Percentiles rank a stretch among this genome's conserved stretches.
Evolutionary conservation across 306 rosid species (phyloP).

Genomic region (Lathyrus sativus): DNA sequence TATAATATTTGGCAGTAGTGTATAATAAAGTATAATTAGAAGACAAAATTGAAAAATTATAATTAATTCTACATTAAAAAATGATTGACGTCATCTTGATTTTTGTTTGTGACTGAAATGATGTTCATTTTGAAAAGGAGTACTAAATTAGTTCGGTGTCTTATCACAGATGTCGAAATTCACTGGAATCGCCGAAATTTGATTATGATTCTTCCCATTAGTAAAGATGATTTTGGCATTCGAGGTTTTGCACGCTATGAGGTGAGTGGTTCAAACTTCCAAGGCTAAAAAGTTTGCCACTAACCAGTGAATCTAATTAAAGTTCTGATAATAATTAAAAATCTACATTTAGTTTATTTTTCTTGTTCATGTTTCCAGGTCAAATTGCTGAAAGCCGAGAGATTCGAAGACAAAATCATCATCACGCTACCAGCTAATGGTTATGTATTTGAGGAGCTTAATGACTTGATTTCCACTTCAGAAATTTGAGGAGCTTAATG

Average conservation of each 20-base stretch:
- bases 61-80: too few relatives aligned
- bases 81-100: too few relatives aligned
- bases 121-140: too few relatives aligned
- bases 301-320: neutral
- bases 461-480: slow-evolving; percentile 22
- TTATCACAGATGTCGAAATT: slow-evolving; percentile 67
- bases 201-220: slow-evolving; percentile 48
- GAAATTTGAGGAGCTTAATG: slow-evolving; percentile 26
- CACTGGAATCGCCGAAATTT: slow-evolving; percentile 57
- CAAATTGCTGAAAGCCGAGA: slow-evolving; percentile 54
- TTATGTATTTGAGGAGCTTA: slow-evolving; percentile 38
- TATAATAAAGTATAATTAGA: too few relatives aligned
- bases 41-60: too few relatives aligned
- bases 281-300: slow-evolving; percentile 13
- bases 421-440: slow-evolving; percentile 83
- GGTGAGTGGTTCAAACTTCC: slow-evolving; percentile 47
- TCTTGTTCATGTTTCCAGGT: slow-evolving; percentile 51
- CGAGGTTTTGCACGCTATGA: slow-evolving; percentile 71
- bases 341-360: slow-evolving; percentile 3
- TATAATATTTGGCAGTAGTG: too few relatives aligned
- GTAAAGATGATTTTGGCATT: slow-evolving; percentile 66
- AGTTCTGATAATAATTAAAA: slow-evolving; percentile 28
- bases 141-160: slow-evolving; percentile 23
- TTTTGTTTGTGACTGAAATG: too few relatives aligned
- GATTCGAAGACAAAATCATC: slow-evolving; percentile 65